Evolutionary conservation across 1,139 yeast species (phyloP), one percentile per base, ranked within the genome.

Genomic region (Candida tetrigidarum): DNA sequence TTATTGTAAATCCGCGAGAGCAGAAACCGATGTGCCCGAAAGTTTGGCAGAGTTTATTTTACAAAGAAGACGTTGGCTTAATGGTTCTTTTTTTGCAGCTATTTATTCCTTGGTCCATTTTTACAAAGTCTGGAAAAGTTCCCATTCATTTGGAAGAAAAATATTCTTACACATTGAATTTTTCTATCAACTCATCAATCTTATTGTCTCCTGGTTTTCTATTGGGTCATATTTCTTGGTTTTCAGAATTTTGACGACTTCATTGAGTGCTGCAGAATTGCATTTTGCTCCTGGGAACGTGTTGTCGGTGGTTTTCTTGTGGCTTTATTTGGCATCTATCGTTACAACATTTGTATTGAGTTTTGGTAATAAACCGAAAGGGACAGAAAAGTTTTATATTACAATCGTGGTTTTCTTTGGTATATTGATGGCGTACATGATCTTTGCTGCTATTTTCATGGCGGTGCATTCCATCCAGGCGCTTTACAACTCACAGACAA

Each of bases 351-450:
- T 93, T 65, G 92, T 93, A 44, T 70, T 93, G 51, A 84, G 97
- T 41, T 85, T 93, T 66, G 99, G 99, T 60, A 93, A 93, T 63
- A 85, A 92, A 47, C 99, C 99, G 2, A 86, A 84, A 56, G 97
- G 98, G 33, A 90, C 98, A 0, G 89, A 87, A 51, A 74, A 73
- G 56, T 87, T 90, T 56, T 93, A 93, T 62, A 67, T 88, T 49
- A 80, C 86, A n/a, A 89, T 92, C 56, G 96, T 89, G 44, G 66
- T 83, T 43, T 91, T 93, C 74, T 93, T 92, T 71, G 97, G 98
- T 0, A 76, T 91, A 10, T 71, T 93, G 56, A 93, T 93, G 98
- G 84, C 82, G 0, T 93, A 93, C 61, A 87, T 93, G 84, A 78
- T 92, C 37, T 90, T 92, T 56, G 79, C 79, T 5, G 78, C 79